Conservation (phyloP, 2,329 filamentous ascomycete genomes). For the Huntiella omanensis region DNA sequence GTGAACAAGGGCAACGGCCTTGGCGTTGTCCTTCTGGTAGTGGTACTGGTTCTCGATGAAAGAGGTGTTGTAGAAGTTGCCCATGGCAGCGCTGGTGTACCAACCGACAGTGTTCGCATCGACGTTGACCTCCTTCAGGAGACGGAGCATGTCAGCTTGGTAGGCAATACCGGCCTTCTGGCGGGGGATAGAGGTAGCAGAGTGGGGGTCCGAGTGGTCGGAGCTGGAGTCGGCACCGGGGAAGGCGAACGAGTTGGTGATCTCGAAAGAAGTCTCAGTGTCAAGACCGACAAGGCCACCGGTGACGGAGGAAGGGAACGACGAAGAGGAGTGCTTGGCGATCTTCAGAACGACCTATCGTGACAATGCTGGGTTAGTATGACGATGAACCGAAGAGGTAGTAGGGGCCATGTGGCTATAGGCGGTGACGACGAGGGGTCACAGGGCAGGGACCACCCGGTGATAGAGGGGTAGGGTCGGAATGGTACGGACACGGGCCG, state of each 20-base stretch:
- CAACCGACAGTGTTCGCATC: constrained; percentile 96
- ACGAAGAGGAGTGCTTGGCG: constrained; percentile 79
- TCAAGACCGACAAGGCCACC: constrained; percentile 92
- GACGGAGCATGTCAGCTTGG: constrained; percentile 93
- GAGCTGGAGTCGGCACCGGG: constrained; percentile 58
- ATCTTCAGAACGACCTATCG: constrained; percentile 86
- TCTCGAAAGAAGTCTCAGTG: constrained; percentile 56
- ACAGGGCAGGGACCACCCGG: neutral
- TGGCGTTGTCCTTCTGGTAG: constrained; percentile 91
- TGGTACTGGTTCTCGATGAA: constrained; percentile 96
- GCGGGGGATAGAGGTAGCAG: constrained; percentile 73
- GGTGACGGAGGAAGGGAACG: constrained; percentile 76
- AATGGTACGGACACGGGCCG: constrained; percentile 9
- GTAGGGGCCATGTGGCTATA: neutral
- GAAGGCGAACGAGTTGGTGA: constrained; percentile 93
- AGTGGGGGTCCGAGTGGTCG: constrained; percentile 56
- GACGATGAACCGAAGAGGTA: neutral
- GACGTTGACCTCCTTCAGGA: constrained; percentile 90
- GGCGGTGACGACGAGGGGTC: neutral
- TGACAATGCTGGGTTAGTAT: neutral
- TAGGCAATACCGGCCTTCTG: constrained; percentile 79
- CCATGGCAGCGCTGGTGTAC: constrained; percentile 98
- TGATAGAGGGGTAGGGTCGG: neutral
- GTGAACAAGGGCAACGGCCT: constrained; percentile 75
- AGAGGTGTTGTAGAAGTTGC: constrained; percentile 88